Percentiles rank a stretch among this genome's conserved stretches.
Evolutionary conservation across 148 eudicot species (phyloP).

Genomic region (Dysphania ambrosioides): DNA sequence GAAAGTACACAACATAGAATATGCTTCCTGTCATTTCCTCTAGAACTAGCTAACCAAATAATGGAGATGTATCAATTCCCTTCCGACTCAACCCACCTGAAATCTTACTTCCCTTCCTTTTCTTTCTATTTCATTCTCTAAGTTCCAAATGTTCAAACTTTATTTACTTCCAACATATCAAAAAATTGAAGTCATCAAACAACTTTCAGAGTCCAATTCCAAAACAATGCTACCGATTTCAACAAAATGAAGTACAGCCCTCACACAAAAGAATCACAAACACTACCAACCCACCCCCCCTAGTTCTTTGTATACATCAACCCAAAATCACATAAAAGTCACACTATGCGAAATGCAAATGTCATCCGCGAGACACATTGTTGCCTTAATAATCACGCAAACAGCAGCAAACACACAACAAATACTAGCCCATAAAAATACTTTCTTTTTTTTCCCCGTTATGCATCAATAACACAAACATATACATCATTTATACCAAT

Average conservation of each 20-base stretch:
- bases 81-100: neutral
- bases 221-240: neutral
- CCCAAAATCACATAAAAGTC: no score
- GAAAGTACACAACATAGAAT: no score
- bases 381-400: neutral
- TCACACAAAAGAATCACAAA: neutral
- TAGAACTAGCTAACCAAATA: neutral
- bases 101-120: neutral
- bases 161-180: neutral
- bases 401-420: neutral
- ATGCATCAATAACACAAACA: conserved; percentile 10
- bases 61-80: neutral
- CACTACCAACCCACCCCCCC: neutral
- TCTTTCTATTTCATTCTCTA: neutral
- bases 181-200: neutral
- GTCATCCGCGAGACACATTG: no score
- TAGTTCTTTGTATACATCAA: neutral
- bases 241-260: neutral
- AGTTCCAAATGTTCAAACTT: neutral
- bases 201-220: neutral
- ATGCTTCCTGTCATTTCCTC: neutral
- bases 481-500: conserved; percentile 25
- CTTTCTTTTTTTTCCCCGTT: conserved; percentile 12
- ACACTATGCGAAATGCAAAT: no score
- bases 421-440: neutral